Conservation (phyloP, 2,329 filamentous ascomycete species). For the Epicoccum sorghinum region DNA sequence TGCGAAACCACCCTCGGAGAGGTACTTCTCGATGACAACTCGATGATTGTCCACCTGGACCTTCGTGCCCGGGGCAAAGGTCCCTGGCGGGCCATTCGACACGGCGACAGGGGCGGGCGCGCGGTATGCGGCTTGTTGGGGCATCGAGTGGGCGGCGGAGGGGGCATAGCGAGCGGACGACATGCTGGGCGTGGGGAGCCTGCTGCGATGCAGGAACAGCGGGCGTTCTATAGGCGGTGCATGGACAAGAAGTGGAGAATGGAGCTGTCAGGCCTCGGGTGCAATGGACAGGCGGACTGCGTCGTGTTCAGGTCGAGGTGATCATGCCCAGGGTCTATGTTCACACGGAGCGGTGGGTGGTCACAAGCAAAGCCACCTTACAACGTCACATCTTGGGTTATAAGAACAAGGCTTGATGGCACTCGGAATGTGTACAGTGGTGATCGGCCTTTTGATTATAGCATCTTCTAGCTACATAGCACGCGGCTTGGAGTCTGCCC, state of each 20-base stretch:
- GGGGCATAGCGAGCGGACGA: constrained; percentile 48
- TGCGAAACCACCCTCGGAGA: constrained; percentile 97
- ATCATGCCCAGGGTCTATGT: constrained; percentile 21
- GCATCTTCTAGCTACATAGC: not conserved
- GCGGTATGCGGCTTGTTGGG: constrained; percentile 46
- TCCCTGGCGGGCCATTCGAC: constrained; percentile 64
- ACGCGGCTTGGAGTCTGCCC: not conserved
- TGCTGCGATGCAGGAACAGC: constrained; percentile 43
- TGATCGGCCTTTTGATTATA: no score
- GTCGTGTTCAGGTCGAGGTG: constrained; percentile 28
- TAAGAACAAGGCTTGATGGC: not conserved
- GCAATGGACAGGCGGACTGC: constrained; percentile 19
- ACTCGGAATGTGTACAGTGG: not conserved
- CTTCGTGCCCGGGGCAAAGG: constrained; percentile 91
- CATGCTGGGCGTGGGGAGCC: constrained; percentile 45
- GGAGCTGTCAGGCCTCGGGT: constrained; percentile 17
- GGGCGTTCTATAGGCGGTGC: constrained; percentile 38
- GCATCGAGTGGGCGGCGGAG: constrained; percentile 40
- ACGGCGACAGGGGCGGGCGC: constrained; percentile 36
- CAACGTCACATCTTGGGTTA: constrained; percentile 29
- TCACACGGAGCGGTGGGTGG: constrained; percentile 19
- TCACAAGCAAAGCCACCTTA: constrained; percentile 36
- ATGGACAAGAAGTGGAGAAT: constrained; percentile 29
- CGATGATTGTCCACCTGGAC: constrained; percentile 93
- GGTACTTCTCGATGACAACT: constrained; percentile 93